Conservation (phyloP, 345 rosid species). For the Sisymbrium altissimum region DNA sequence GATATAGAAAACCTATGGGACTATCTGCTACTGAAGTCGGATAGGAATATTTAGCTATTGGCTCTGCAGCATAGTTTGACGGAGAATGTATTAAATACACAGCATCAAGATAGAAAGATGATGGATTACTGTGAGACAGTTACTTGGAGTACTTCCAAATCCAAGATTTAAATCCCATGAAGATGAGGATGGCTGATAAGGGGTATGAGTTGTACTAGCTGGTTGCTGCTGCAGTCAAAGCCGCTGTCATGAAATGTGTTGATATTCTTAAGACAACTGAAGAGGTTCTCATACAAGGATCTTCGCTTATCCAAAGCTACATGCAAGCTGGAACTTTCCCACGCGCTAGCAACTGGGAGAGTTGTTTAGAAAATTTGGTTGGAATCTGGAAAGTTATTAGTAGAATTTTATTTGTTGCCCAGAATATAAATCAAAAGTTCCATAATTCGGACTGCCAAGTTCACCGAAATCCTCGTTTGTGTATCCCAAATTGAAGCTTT, state of each 20-base stretch:
- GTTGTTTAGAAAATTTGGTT: not conserved
- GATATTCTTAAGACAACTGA: not conserved
- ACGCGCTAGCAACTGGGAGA: not conserved
- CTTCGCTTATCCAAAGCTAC: not conserved
- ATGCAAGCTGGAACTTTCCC: not conserved
- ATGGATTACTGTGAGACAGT: not conserved
- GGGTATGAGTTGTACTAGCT: not conserved
- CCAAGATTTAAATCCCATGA: not conserved
- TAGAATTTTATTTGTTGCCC: too few species aligned
- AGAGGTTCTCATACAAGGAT: not conserved
- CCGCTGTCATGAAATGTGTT: not conserved
- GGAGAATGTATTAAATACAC: not conserved
- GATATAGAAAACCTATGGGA: slow-evolving; percentile 28
- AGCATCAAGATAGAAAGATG: not conserved
- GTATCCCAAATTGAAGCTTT: too few species aligned
- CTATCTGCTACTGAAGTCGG: slow-evolving; percentile 23
- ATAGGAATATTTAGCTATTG: slow-evolving; percentile 17
- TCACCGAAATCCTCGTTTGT: too few species aligned
- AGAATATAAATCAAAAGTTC: too few species aligned
- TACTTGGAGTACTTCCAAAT: not conserved
- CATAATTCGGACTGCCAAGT: too few species aligned
- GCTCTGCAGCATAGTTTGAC: not conserved
- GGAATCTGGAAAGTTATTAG: not conserved
- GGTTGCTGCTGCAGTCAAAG: not conserved
- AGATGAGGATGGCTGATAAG: not conserved